phyloP scores from a whole-genome alignment of 2,329 filamentous ascomycete species.

The Sporothrix brasiliensis region DNA sequence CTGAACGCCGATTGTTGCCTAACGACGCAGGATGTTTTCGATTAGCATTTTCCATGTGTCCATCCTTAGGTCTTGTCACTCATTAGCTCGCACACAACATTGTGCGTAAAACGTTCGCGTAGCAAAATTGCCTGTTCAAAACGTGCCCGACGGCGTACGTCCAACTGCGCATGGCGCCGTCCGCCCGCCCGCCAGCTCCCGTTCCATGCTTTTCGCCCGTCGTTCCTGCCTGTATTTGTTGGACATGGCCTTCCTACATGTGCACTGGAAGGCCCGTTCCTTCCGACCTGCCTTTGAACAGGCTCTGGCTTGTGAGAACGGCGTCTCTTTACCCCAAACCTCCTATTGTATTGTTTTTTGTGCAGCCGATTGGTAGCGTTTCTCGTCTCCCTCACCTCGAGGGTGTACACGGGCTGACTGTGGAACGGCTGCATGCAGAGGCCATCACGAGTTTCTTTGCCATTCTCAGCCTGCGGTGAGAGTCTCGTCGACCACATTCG shows the following conservation, averaged over 20 bases:
- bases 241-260: neutral
- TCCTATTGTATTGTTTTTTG: neutral
- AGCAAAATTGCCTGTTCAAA: neutral
- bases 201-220: neutral
- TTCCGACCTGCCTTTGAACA: neutral
- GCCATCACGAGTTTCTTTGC: slow-evolving; percentile 28
- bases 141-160: neutral
- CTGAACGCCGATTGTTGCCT: slow-evolving; percentile 7
- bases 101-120: neutral
- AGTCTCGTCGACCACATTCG: neutral
- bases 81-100: neutral
- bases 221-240: neutral
- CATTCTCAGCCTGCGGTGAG: slow-evolving; percentile 26
- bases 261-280: neutral
- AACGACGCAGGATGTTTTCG: slow-evolving; percentile 3
- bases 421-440: slow-evolving; percentile 8
- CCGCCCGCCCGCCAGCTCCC: slow-evolving; percentile 21
- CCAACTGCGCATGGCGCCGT: slow-evolving; percentile 16
- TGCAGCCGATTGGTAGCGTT: neutral
- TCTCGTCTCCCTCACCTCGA: neutral
- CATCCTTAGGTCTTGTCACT: neutral
- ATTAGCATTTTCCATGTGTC: slow-evolving; percentile 16
- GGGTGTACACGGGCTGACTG: slow-evolving; percentile 7
- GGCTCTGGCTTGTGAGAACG: neutral
- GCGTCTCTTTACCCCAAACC: neutral